phyloP scores from a whole-genome alignment of 2,329 filamentous ascomycete genomes.

The Fusarium sp. region DNA sequence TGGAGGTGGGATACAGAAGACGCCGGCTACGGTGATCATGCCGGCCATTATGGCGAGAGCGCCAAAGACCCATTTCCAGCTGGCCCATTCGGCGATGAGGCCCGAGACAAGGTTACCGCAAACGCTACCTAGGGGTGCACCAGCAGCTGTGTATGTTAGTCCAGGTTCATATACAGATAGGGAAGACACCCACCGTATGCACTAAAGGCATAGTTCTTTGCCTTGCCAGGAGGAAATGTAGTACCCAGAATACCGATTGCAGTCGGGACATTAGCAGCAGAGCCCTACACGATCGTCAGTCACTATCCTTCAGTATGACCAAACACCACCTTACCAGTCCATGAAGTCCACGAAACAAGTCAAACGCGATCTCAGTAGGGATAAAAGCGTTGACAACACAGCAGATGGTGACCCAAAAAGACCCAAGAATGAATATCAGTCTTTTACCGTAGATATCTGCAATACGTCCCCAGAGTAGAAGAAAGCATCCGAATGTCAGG shows the following conservation, averaged over 20 bases:
- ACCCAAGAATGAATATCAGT: slow-evolving; percentile 73
- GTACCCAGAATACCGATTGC: slow-evolving; percentile 77
- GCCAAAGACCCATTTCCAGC: slow-evolving; percentile 77
- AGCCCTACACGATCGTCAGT: slow-evolving; percentile 57
- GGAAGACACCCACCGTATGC: slow-evolving; percentile 62
- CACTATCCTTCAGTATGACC: too few species aligned
- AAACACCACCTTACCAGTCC: slow-evolving; percentile 60
- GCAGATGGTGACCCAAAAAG: slow-evolving; percentile 70
- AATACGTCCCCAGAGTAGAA: slow-evolving; percentile 75
- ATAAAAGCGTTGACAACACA: slow-evolving; percentile 73
- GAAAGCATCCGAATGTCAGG: slow-evolving; percentile 75
- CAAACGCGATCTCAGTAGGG: slow-evolving; percentile 74
- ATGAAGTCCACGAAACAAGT: slow-evolving; percentile 74
- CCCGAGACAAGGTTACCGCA: slow-evolving; percentile 75
- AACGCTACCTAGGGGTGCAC: slow-evolving; percentile 72
- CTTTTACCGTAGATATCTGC: slow-evolving; percentile 76
- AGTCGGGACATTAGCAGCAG: slow-evolving; percentile 77
- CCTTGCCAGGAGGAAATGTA: slow-evolving; percentile 74
- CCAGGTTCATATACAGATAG: background rate
- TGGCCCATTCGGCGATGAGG: slow-evolving; percentile 70
- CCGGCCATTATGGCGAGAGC: slow-evolving; percentile 71
- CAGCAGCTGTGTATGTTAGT: slow-evolving; percentile 60
- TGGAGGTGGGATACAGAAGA: slow-evolving; percentile 70
- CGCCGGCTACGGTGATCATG: slow-evolving; percentile 66
- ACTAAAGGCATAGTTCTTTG: slow-evolving; percentile 78